Base-by-base conservation (phyloP, 306 rosid species). In the Arachis stenosperma region DNA sequence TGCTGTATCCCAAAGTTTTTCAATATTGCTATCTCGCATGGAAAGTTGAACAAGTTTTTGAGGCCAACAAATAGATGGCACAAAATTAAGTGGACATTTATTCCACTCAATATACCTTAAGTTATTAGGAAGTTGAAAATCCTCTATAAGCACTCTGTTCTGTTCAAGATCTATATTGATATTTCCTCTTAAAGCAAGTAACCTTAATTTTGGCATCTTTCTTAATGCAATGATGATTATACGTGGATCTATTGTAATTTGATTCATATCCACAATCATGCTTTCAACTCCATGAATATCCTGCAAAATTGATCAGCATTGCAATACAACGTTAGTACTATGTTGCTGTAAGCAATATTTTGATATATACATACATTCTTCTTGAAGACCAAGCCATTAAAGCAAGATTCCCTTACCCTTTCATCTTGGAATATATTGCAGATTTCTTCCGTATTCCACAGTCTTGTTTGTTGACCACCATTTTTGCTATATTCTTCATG, bases 1-100 rank as follows among this genome's bases (percentile, higher is more conserved):
- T 6, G 1, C 10, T 50, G 66, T 70, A 10, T 40, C 1, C 82
- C 70, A 73, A 33, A 73, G 79, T 36, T 59, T 52, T 51, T 67
- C 11, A 17, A 59, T 15, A 36, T 44, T 7, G 36, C 41, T 79
- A 6, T 17, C 0, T 50, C 0, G 6, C 36, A 79, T 3, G 11
- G 40, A 13, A 60, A 73, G 54, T 61, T 29, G 52, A 46, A 74
- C 44, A 30, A 79, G 71, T 6, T 42, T 68, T 4, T 68, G 11
- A 1, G 58, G n/a, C 36, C 44, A 52, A 30, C 15, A 73, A 6
- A 0, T 51, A 22, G 43, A 47, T 5, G 65, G 70, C 11, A 78
- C 4, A 29, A 57, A 69, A 1, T 61, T 3, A 6, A 37, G 47
- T 36, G 67, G 80, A 57, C 60, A 75, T 11, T 14, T 67, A 43